phyloP scores from a whole-genome alignment of 2,329 filamentous ascomycete genomes.

The Colletotrichum horii region DNA sequence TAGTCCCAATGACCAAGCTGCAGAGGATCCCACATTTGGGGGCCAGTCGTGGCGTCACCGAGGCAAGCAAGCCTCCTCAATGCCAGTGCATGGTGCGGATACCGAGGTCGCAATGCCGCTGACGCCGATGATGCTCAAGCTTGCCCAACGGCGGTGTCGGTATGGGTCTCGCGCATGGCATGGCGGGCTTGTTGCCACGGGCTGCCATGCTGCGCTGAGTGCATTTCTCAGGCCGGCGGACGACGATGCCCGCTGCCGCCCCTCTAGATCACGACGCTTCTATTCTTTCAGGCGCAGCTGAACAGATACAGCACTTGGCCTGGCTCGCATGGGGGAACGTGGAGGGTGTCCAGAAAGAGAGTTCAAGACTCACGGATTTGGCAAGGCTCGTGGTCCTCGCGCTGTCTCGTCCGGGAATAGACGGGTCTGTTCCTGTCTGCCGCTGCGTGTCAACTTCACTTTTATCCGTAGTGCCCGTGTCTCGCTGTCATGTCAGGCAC shows the following conservation, averaged over 20 bases:
- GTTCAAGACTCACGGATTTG: conserved; percentile 15
- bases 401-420: conserved; percentile 18
- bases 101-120: not conserved
- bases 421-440: conserved; percentile 15
- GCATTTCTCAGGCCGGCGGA: not conserved
- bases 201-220: not conserved
- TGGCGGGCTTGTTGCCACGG: not conserved
- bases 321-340: not conserved
- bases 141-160: not conserved
- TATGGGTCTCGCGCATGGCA: not conserved
- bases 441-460: conserved; percentile 13
- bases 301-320: not conserved
- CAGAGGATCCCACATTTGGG: not conserved
- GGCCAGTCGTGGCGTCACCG: conserved; percentile 4
- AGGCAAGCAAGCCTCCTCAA: not conserved
- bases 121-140: not conserved
- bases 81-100: not conserved
- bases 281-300: not conserved
- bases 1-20: not conserved
- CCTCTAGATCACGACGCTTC: not conserved
- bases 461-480: conserved; percentile 18
- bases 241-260: not conserved
- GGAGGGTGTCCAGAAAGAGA: conserved; percentile 4
- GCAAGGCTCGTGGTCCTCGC: not conserved
- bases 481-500: conserved; percentile 23